Conservation (phyloP, 1,284 basidiomycete genomes). For the Ceratobasidium sp. region DNA sequence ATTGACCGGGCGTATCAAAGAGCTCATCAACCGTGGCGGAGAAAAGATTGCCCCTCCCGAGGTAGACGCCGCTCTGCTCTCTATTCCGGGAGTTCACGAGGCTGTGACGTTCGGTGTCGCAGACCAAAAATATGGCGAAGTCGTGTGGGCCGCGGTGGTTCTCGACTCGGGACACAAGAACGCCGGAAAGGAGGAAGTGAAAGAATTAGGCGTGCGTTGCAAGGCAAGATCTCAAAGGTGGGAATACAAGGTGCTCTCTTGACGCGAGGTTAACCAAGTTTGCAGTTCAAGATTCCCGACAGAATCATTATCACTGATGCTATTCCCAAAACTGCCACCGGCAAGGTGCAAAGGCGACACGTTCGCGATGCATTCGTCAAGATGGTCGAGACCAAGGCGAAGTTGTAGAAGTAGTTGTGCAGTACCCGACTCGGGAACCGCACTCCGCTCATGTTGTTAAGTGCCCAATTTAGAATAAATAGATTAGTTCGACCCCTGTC, state of each 20-base stretch:
- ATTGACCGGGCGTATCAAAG: slow-evolving; percentile 65
- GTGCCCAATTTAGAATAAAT: too few species aligned
- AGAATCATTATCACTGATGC: slow-evolving; percentile 45
- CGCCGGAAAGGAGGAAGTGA: slow-evolving; percentile 38
- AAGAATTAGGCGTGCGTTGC: slow-evolving; percentile 43
- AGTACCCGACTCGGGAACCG: background rate
- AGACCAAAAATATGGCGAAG: slow-evolving; percentile 48
- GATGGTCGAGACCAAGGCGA: slow-evolving; percentile 42
- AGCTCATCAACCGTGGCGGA: slow-evolving; percentile 68
- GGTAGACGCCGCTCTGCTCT: slow-evolving; percentile 57
- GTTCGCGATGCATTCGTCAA: slow-evolving; percentile 46
- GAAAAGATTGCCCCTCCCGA: slow-evolving; percentile 74
- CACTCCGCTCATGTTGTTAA: too few species aligned
- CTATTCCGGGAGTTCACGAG: slow-evolving; percentile 57
- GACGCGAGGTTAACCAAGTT: background rate
- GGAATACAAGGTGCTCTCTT: background rate
- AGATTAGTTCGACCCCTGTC: too few species aligned
- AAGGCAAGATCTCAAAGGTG: slow-evolving; percentile 44
- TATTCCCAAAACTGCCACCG: slow-evolving; percentile 49
- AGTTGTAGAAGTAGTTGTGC: slow-evolving; percentile 37
- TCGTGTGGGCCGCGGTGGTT: slow-evolving; percentile 48
- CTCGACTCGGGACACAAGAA: slow-evolving; percentile 38
- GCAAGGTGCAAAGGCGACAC: slow-evolving; percentile 48
- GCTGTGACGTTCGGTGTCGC: slow-evolving; percentile 54
- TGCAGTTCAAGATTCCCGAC: slow-evolving; percentile 48